Base-by-base conservation (phyloP, 208 protist species). In the Crithidia expoeki region DNA sequence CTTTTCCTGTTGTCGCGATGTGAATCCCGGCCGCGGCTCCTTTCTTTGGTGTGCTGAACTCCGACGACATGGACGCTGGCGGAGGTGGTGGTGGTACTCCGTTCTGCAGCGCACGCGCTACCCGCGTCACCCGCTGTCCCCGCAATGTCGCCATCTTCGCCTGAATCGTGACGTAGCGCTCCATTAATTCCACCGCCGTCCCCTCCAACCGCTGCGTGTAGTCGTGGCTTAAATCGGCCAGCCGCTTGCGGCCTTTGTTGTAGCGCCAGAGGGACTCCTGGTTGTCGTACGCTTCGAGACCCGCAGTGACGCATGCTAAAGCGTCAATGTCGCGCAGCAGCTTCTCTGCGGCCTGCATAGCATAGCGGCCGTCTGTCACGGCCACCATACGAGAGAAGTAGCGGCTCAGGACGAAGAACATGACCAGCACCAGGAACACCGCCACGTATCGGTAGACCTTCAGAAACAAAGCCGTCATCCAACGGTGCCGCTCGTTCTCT, bases 121-220 rank as follows among this genome's bases (percentile, higher is more conserved):
- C 38, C 0, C 81, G 81, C 57, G 76, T 74, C n/a, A 65, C 73
- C 27, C 78, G 86, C n/a, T 74, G 74, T 2, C 83, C 60, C 11
- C 86, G 84, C 51, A 91, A 57, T 12, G 75, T 73, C 16, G 66
- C 16, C 52, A 94, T 67, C 38, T 89, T 76, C 2, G 74, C 49
- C 65, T 94, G 89, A 1, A 80, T 38, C 1, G 57, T 63, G 23
- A 94, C 86, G 60, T 87, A 94, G 28, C 66, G 74, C 49, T 70
- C 52, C 44, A 84, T 66, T 30, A 94, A 38, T 73, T 89, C 81
- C 23, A 76, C 69, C 4, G 80, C 64, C 17, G 75, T 81, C n/a
- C 52, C 21, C 53, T 78, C 75, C 40, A 94, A 60, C 30, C 59
- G 61, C 7, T 52, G 40, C 4, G 75, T 70, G 66, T 79, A 83